Base-by-base conservation (phyloP, 2,329 filamentous ascomycete species). In the Aspergillus uvarum region DNA sequence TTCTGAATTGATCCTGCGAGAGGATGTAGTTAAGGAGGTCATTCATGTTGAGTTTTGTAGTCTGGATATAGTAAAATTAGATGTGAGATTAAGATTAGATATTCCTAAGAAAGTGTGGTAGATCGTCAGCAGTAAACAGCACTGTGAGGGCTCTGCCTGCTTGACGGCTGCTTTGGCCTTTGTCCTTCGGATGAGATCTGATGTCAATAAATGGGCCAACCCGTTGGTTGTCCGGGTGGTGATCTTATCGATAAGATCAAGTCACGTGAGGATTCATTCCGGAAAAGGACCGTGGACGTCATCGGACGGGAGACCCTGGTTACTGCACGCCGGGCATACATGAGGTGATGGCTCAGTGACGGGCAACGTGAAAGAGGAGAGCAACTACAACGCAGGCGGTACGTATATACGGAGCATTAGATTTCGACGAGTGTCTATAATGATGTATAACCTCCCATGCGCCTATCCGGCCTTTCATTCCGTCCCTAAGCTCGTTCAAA, bases 21-120 rank as follows among this genome's bases (percentile, higher is more conserved):
- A 85, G 75, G 58, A 90, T 82, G 70, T 85, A 93, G 54, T 86
- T 82, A 50, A 91, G 81, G 59, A 94, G 85, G 70, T 89, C 85
- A 68, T 83, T 75, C 77, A 79, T 79, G 10, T 35, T 61, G 35
- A 35, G 1, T 29, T 5, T 12, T 7, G 7, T 19, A 42, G 16
- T 14, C 35, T 3, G 22, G 11, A 47, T 7, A 16, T 49, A 42
- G 8, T 50, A n/a, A 6, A 29, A 42, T 26, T 16, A 51, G 16
- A 42, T 12, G 12, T 31, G 5, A 31, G 3, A 29, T 6, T 47
- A 22, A 4, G 31, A 16, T 31, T n/a, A 31, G 7, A 5, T 22
- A 19, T 7, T 44, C 5, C 5, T 44, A 19, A 14, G 22, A 29
- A 29, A 29, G 26, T 8, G 3, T 8, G 26, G 2, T 29, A 29